Base-by-base conservation (phyloP, 2,329 filamentous ascomycete genomes). In the Diaporthe capsici region DNA sequence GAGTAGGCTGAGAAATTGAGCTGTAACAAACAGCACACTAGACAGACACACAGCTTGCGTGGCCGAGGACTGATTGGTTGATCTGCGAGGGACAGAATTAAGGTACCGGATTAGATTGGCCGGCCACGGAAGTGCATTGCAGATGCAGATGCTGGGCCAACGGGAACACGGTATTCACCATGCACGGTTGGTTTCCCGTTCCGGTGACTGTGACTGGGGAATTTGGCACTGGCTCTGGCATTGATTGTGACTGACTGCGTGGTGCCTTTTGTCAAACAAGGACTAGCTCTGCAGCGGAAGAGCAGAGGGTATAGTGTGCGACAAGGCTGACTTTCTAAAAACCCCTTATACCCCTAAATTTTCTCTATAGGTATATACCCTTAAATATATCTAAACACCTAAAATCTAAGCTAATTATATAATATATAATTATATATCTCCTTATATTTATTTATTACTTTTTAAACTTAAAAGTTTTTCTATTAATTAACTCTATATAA, bases 191-290 rank as follows among this genome's bases (percentile, higher is more conserved):
- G 17, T 49, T 65, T 7, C n/a, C 60, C 39, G 9, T 47, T 28
- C n/a, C n/a, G n/a, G 4, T 28, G 9, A 4, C 20, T 5, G 34
- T 34, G 7, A 34, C 34, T 61, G 58, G 58, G 13, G 57, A 61
- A 61, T 44, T 22, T 63, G 22, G 20, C 39, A 47, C 22, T 22
- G 60, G 15, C 39, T 47, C 17, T 8, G 25, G 39, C 37, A 39
- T 39, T 60, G n/a, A 28, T 13, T 44, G 13, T 63, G 39, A 28
- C 63, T 3, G 25, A 13, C 20, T 68, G 47, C 65, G 47, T 53
- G 65, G 65, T 68, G 8, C 47, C 65, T 68, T 68, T 68, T 68
- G 31, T 68, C 47, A 68, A 53, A 68, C 65, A 7, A 37, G 34
- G 47, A 68, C 65, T 28, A 55, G 65, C 49, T 47, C 49, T 17